phyloP scores from a whole-genome alignment of 805 yeast species.

The Sugiyamaella marilandica region DNA sequence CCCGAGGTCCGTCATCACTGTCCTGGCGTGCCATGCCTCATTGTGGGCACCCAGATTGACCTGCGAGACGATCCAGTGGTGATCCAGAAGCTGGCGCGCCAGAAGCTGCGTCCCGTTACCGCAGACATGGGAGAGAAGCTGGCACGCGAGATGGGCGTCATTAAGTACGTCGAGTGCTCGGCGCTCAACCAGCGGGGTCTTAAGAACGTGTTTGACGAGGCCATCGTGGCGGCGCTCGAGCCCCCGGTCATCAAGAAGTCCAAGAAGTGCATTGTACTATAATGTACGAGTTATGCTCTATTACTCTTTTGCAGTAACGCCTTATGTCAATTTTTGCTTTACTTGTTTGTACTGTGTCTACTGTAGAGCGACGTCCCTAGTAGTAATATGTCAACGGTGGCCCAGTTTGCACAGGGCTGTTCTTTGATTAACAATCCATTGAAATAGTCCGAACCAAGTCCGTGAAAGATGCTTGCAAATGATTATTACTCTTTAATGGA shows the following conservation, averaged over 20 bases:
- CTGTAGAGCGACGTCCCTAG: neutral
- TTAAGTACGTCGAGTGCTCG: constrained; percentile 95
- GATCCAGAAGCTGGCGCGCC: constrained; percentile 75
- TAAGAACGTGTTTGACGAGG: constrained; percentile 97
- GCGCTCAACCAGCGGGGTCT: constrained; percentile 96
- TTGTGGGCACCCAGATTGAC: constrained; percentile 96
- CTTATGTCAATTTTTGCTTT: neutral
- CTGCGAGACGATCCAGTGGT: constrained; percentile 90
- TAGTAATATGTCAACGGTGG: neutral
- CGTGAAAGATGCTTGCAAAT: too few species aligned
- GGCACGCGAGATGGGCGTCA: constrained; percentile 92
- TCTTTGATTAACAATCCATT: too few species aligned
- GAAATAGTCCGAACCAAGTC: too few species aligned
- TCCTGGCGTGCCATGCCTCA: constrained; percentile 95
- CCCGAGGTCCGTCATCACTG: constrained; percentile 98
- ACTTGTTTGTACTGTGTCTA: neutral
- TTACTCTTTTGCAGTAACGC: neutral
- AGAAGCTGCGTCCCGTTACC: constrained; percentile 72
- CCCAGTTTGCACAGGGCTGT: neutral
- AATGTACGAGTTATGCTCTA: constrained; percentile 17
- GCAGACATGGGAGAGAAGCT: constrained; percentile 86
- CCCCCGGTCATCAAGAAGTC: constrained; percentile 88
- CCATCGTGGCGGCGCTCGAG: constrained; percentile 95
- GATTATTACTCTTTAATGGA: too few species aligned
- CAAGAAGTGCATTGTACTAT: constrained; percentile 74